Evolutionary conservation across 805 yeast species (phyloP), one percentile per base, ranked within the genome.

Genomic region (Suhomyces prunicola): DNA sequence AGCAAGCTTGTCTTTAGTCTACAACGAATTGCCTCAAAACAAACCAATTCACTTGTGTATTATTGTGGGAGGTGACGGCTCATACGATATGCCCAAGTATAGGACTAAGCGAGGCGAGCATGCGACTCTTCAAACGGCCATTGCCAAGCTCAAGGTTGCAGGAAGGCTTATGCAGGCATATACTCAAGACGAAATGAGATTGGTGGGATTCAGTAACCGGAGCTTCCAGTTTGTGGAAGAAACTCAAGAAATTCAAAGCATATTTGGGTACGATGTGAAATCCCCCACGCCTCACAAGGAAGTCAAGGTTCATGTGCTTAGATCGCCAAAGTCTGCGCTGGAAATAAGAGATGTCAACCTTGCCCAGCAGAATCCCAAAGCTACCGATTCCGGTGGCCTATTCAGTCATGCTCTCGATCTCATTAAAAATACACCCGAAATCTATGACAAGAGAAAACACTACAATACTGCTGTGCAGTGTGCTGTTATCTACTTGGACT

Each of bases 91-190:
- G 57, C 91, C 96, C 0, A 54, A 65, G 2, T 76, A 79, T 57
- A 78, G 75, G 50, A 56, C 61, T 6, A 58, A 65, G 22, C 67
- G 75, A 31, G 78, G 78, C 0, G 94, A 88, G 58, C 86, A 85
- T 2, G 85, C 88, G 55, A 82, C 77, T 12, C 60, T 92, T 22
- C 84, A 84, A n/a, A 66, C 85, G 5, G 97, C 97, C 1, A 72
- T 88, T 17, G 76, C 74, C 57, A 90, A 90, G 65, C 66, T 93
- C 57, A 82, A 94, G 60, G 82, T 90, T 55, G 97, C 89, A 3
- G 96, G 88, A 4, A 78, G 96, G 60, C 68, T 92, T 68, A 89
- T 90, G 96, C 93, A 90, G 61, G 96, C 97, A 0, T 91, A 81
- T 67, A 92, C 97, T 0, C 85, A 84, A 60, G 97, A 92, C 60